Conservation (phyloP, 2,329 filamentous ascomycete species). For the Cercospora beticola region DNA sequence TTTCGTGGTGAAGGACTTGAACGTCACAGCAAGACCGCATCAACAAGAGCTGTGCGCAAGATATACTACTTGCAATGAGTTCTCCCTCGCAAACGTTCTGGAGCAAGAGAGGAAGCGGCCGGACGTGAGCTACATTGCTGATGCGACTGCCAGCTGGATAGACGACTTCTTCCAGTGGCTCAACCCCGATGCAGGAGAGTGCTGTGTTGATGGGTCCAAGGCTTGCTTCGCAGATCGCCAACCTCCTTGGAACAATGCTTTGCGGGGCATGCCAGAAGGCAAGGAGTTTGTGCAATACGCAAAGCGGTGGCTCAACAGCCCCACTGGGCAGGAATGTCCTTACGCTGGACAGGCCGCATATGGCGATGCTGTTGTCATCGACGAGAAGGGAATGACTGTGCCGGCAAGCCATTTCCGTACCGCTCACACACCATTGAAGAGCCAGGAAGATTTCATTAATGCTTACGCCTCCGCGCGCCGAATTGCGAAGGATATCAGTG, state of each 20-base stretch:
- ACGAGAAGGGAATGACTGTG: constrained; percentile 65
- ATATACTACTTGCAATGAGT: constrained; percentile 81
- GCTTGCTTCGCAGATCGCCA: constrained; percentile 76
- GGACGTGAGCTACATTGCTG: constrained; percentile 81
- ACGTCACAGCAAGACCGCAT: constrained; percentile 70
- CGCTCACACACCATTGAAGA: constrained; percentile 79
- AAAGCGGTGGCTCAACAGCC: constrained; percentile 74
- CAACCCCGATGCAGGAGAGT: constrained; percentile 76
- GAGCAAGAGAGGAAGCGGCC: constrained; percentile 92
- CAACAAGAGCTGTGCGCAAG: constrained; percentile 88
- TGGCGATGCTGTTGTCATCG: constrained; percentile 76
- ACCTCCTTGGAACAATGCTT: constrained; percentile 84
- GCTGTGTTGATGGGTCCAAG: constrained; percentile 62
- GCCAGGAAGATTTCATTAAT: constrained; percentile 87
- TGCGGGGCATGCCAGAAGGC: constrained; percentile 88
- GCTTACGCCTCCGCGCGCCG: constrained; percentile 87
- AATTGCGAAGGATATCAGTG: constrained; percentile 73
- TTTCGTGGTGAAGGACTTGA: constrained; percentile 82
- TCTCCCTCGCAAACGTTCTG: constrained; percentile 83
- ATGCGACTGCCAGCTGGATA: constrained; percentile 90
- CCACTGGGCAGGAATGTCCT: constrained; percentile 80
- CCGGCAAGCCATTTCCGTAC: constrained; percentile 89
- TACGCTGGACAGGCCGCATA: constrained; percentile 88
- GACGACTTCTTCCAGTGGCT: constrained; percentile 97
- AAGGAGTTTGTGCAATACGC: constrained; percentile 88